A percentile compares a stretch with the other conserved stretches of the same genome.
phyloP scores from a whole-genome alignment of 208 protist genomes.

The Trypanosoma brucei region DNA sequence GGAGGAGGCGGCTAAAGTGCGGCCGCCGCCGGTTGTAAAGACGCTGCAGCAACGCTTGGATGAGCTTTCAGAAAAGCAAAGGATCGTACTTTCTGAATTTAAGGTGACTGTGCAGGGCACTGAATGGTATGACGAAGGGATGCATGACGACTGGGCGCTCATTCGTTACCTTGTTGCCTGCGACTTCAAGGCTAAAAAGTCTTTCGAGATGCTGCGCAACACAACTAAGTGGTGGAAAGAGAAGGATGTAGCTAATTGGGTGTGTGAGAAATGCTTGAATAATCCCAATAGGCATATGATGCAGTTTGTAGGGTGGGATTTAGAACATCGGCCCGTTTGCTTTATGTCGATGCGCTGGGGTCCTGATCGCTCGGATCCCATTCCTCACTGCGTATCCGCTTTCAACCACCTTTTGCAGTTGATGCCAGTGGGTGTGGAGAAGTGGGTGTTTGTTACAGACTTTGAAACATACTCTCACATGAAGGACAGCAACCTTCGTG shows the following conservation, averaged over 20 bases:
- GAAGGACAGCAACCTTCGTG: conserved; percentile 59
- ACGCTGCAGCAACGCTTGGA: conserved; percentile 62
- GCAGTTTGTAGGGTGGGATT: conserved; percentile 82
- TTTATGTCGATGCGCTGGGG: conserved; percentile 86
- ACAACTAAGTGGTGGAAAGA: conserved; percentile 67
- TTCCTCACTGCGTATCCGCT: conserved; percentile 55
- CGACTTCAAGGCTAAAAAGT: conserved; percentile 58
- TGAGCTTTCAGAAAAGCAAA: conserved; percentile 44
- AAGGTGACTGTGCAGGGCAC: conserved; percentile 31
- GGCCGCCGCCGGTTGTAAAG: conserved; percentile 70
- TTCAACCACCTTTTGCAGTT: conserved; percentile 68
- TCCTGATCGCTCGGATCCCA: conserved; percentile 62
- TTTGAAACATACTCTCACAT: conserved; percentile 83
- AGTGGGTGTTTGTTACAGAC: conserved; percentile 84
- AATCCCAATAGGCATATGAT: conserved; percentile 74
- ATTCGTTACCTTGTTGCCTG: conserved; percentile 72
- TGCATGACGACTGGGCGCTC: conserved; percentile 57
- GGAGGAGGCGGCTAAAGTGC: conserved; percentile 50
- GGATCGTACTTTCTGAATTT: conserved; percentile 31
- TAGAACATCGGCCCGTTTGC: conserved; percentile 63
- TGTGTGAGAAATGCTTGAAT: conserved; percentile 49
- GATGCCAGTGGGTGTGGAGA: conserved; percentile 82
- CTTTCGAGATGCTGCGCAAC: conserved; percentile 61
- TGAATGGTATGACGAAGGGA: conserved; percentile 55
- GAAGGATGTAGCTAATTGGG: conserved; percentile 42